Conservation (phyloP, 2,329 filamentous ascomycete species). For the Verticillium tricorpus region DNA sequence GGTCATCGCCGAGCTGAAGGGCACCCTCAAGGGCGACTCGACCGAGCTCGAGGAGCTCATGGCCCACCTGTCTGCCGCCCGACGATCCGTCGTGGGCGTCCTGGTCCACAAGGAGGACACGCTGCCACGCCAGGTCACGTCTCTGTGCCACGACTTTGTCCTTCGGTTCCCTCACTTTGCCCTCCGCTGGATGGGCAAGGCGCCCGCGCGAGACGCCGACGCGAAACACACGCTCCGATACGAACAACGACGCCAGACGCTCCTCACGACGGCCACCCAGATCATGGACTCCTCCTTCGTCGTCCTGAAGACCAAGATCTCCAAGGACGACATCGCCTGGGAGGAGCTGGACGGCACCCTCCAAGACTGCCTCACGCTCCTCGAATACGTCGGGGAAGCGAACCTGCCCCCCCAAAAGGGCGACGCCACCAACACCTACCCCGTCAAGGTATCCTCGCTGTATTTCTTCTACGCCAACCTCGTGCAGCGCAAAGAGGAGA, state of each 20-base stretch:
- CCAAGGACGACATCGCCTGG: constrained; percentile 45
- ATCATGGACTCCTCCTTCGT: constrained; percentile 58
- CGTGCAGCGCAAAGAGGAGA: constrained; percentile 20
- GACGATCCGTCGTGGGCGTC: constrained; percentile 49
- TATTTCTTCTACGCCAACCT: constrained; percentile 57
- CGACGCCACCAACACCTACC: constrained; percentile 37
- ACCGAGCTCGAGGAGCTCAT: constrained; percentile 59
- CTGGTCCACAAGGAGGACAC: constrained; percentile 24
- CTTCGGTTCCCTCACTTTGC: constrained; percentile 56
- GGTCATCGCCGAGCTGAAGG: constrained; percentile 52
- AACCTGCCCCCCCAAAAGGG: constrained; percentile 17
- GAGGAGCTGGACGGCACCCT: constrained; percentile 52
- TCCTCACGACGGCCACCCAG: constrained; percentile 48
- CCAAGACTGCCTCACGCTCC: constrained; percentile 49
- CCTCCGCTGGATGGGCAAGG: constrained; percentile 57
- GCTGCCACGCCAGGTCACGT: constrained; percentile 15
- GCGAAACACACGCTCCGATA: constrained; percentile 57
- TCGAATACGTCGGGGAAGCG: constrained; percentile 47
- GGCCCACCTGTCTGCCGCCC: constrained; percentile 47
- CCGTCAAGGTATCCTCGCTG: constrained; percentile 65
- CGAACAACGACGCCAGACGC: constrained; percentile 52
- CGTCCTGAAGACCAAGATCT: constrained; percentile 48
- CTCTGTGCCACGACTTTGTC: constrained; percentile 51
- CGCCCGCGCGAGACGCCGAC: constrained; percentile 43
- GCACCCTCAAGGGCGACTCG: constrained; percentile 53